These are phyloP conservation scores for Aspergillus neotritici DNA, from an alignment of 2,329 filamentous ascomycete species.

Conservation along the genomic window DNA sequence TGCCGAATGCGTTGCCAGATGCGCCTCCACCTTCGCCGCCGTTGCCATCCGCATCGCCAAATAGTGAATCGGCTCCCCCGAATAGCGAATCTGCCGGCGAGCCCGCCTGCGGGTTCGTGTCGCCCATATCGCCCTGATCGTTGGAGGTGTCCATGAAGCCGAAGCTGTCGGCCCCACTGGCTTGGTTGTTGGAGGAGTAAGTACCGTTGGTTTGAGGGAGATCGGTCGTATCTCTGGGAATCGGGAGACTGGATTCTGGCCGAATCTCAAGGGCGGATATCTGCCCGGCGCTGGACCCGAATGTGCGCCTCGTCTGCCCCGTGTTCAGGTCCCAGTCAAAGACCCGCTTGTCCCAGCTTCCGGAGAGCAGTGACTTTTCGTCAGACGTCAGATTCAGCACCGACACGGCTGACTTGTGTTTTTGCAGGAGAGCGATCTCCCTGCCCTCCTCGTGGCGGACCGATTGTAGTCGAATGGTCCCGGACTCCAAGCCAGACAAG, in stretches of 20 bases:
- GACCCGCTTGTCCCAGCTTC: conserved; percentile 93
- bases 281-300: conserved; percentile 72
- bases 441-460: conserved; percentile 93
- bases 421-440: conserved; percentile 71
- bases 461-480: conserved; percentile 87
- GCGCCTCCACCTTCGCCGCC: conserved; percentile 43
- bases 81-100: conserved; percentile 77
- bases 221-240: conserved; percentile 67
- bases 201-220: conserved; percentile 53
- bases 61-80: conserved; percentile 78
- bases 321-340: conserved; percentile 94
- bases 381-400: conserved; percentile 76
- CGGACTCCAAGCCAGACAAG: conserved; percentile 82
- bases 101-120: conserved; percentile 54
- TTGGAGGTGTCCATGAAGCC: conserved; percentile 38
- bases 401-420: conserved; percentile 87
- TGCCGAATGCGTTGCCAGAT: conserved; percentile 59
- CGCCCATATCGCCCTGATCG: conserved; percentile 31
- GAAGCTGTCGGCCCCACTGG: conserved; percentile 53
- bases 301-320: conserved; percentile 68
- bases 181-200: conserved; percentile 68
- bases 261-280: conserved; percentile 84
- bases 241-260: conserved; percentile 66
- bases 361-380: conserved; percentile 80
- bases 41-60: conserved; percentile 69